These are phyloP conservation scores for Saccharomyces hybrid DNA, from an alignment of 1,139 yeast species.

Conservation along the genomic window DNA sequence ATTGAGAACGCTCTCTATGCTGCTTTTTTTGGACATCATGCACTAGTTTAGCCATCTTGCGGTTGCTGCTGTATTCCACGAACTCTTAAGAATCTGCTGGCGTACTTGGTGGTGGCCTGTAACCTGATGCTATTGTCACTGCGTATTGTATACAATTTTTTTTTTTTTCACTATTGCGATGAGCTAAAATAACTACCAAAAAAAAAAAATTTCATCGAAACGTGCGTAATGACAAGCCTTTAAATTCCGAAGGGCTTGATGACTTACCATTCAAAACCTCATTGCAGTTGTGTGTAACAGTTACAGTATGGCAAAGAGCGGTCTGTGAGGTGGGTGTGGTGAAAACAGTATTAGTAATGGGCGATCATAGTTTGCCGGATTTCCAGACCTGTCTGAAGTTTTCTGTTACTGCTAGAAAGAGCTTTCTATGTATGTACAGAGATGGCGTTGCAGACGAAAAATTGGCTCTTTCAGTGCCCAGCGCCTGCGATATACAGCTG, in stretches of 20 bases:
- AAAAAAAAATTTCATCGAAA: not conserved
- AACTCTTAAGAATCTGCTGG: not conserved
- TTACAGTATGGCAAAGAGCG: not conserved
- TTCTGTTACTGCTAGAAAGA: slow-evolving; percentile 15
- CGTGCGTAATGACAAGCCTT: not conserved
- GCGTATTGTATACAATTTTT: not conserved
- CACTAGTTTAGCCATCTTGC: slow-evolving; percentile 63
- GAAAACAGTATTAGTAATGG: not conserved
- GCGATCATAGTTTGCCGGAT: slow-evolving; percentile 11
- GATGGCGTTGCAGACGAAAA: not conserved
- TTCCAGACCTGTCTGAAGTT: slow-evolving; percentile 16
- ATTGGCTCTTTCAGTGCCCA: not conserved
- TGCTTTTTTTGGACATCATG: slow-evolving; percentile 93
- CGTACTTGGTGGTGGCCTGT: not conserved
- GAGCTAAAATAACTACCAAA: not conserved
- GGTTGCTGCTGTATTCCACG: not conserved
- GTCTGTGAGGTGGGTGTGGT: not conserved
- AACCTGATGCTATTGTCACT: not conserved
- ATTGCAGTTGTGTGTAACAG: not conserved
- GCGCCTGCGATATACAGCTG: not conserved
- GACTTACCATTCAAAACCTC: not conserved
- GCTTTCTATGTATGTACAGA: slow-evolving; percentile 13
- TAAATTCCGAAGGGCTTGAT: not conserved
- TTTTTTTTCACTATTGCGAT: not conserved
- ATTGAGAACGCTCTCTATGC: slow-evolving; percentile 89